phyloP scores from a whole-genome alignment of 1,284 basidiomycete species.

The Moesziomyces parantarcticus region DNA sequence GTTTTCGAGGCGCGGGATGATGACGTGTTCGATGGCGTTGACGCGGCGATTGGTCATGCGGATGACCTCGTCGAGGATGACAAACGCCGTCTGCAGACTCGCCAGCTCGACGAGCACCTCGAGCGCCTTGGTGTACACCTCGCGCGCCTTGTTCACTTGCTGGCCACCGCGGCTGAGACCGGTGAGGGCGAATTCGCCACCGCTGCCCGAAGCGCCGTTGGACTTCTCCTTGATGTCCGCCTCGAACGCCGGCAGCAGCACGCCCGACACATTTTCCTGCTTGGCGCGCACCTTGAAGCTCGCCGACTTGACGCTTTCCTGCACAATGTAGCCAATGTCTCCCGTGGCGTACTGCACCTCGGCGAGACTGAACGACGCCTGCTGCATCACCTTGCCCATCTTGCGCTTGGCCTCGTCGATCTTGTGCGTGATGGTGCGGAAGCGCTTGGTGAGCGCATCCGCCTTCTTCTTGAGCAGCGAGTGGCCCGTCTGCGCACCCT shows the following conservation, averaged over 20 bases:
- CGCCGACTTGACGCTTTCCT: slow-evolving; percentile 75
- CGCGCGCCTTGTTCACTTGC: slow-evolving; percentile 90
- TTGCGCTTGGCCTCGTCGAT: slow-evolving; percentile 96
- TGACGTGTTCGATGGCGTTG: slow-evolving; percentile 97
- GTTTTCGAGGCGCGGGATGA: slow-evolving; percentile 95
- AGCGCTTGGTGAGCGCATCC: slow-evolving; percentile 91
- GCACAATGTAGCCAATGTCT: slow-evolving; percentile 83
- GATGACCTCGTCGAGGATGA: slow-evolving; percentile 98
- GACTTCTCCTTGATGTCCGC: slow-evolving; percentile 40
- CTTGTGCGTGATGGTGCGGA: slow-evolving; percentile 74
- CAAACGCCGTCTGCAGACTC: slow-evolving; percentile 92
- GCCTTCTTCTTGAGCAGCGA: slow-evolving; percentile 96
- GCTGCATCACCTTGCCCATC: slow-evolving; percentile 98
- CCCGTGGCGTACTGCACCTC: slow-evolving; percentile 94
- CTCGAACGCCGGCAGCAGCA: slow-evolving; percentile 92
- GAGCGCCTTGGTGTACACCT: slow-evolving; percentile 96
- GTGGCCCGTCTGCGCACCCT: slow-evolving; percentile 97
- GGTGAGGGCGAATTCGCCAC: slow-evolving; percentile 89
- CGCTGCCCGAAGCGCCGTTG: slow-evolving; percentile 16
- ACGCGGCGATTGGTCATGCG: slow-evolving; percentile 97
- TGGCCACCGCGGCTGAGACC: slow-evolving; percentile 97
- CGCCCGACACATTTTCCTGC: slow-evolving; percentile 98
- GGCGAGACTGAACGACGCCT: slow-evolving; percentile 97
- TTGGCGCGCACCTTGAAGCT: slow-evolving; percentile 92
- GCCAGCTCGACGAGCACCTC: slow-evolving; percentile 97